Conservation (phyloP, 345 rosid genomes). For the Brassica rapa region DNA sequence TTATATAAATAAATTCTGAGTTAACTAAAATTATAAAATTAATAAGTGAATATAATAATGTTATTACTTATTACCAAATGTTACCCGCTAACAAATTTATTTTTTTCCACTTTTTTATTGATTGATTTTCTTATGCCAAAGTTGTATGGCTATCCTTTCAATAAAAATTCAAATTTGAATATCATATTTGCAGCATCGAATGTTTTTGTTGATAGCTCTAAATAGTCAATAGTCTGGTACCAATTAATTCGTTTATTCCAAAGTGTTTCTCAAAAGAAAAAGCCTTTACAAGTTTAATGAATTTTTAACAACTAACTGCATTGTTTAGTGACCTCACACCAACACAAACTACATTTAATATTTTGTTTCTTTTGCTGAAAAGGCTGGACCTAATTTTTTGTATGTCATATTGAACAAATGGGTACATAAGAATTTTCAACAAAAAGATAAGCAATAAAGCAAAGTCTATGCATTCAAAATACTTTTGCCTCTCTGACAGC, state of each 20-base stretch:
- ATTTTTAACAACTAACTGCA: neutral
- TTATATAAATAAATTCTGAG: neutral
- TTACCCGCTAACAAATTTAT: neutral
- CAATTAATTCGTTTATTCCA: neutral
- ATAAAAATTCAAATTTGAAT: neutral
- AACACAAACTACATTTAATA: neutral
- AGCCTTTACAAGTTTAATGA: neutral
- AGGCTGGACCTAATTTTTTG: neutral
- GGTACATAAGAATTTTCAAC: neutral
- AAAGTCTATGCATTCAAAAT: slow-evolving; percentile 4
- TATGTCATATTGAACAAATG: slow-evolving; percentile 4
- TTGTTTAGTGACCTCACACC: slow-evolving; percentile 6
- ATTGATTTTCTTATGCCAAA: neutral
- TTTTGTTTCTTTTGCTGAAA: neutral
- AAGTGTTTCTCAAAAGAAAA: neutral
- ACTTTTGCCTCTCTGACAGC: slow-evolving; percentile 54
- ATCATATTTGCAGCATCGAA: neutral
- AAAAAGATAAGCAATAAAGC: slow-evolving; percentile 9
- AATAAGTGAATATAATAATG: neutral
- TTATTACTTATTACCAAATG: neutral
- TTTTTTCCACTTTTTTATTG: neutral
- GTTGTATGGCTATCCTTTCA: neutral
- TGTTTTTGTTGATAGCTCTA: neutral
- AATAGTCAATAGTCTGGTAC: neutral
- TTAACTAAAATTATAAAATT: neutral